Percentiles rank a stretch among this genome's conserved stretches.
Conservation (phyloP, 1,284 basidiomycete genomes). For the Fomitopsis pinicola region DNA sequence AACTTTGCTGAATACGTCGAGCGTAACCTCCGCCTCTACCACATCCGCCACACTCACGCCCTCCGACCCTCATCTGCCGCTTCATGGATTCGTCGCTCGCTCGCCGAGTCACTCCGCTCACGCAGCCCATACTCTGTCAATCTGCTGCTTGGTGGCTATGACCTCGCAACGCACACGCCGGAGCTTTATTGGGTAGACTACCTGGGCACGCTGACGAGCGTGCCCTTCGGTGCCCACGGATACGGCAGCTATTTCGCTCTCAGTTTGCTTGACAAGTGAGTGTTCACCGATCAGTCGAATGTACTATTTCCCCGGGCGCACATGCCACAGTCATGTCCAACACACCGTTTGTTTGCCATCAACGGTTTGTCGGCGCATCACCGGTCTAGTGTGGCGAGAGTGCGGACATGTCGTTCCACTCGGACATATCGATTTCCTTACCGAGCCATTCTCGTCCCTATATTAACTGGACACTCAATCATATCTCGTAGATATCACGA, state of each 20-base stretch:
- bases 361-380: too few relatives aligned
- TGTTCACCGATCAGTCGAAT: neutral
- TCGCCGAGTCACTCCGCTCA: constrained; percentile 89
- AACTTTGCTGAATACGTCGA: constrained; percentile 98
- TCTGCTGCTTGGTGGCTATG: constrained; percentile 90
- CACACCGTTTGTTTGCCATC: too few relatives aligned
- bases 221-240: constrained; percentile 95
- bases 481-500: constrained; percentile 65
- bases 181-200: constrained; percentile 97
- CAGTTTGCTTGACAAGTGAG: constrained; percentile 86
- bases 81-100: constrained; percentile 88
- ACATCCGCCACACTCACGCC: constrained; percentile 90
- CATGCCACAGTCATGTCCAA: too few relatives aligned
- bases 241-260: constrained; percentile 93
- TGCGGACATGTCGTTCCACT: too few relatives aligned
- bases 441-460: too few relatives aligned
- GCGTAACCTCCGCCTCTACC: constrained; percentile 92
- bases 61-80: constrained; percentile 90
- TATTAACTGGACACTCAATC: neutral
- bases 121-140: constrained; percentile 90
- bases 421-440: too few relatives aligned
- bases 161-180: constrained; percentile 61
- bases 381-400: too few relatives aligned
- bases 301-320: neutral
- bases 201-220: constrained; percentile 83